Evolutionary conservation across 768 basidiomycete genomes (phyloP), one percentile per base, ranked within the genome.

Genomic region (Trametes punicea): DNA sequence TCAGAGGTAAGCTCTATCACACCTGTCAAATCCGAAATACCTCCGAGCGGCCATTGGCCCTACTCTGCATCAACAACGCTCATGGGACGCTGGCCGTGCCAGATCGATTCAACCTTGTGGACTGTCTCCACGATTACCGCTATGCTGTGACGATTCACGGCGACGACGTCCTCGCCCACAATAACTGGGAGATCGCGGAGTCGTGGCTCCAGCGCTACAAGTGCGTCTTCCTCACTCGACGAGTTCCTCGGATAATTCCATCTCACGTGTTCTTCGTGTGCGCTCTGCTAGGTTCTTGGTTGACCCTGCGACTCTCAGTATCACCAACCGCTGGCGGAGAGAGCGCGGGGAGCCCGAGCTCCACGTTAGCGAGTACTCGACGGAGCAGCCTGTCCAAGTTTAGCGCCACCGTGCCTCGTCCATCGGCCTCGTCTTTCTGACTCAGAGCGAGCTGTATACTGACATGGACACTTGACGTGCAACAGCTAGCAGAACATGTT

Each of bases 171-270:
- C 77, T 97, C n/a, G 85, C 86, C 3, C 91, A 96, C 63, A 75
- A 73, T 39, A 94, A 91, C 64, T 97, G 94, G 93, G 95, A 98
- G 71, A 77, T 97, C 36, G 77, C 80, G 15, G 93, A 94, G 65
- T 75, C 77, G 49, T 97, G 93, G 83, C 75, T 97, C 41, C 79
- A 83, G 54, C 83, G 88, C 71, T 95, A 90, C 62, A 84, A 85
- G 93, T 93, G 20, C 36, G 41, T 48, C 26, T 40, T 51, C 44
- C 51, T 13, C 26, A 8, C 4, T 9, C 18, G 4, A 23, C 15
- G 10, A 1, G 15, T 34, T 6, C 16, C 3, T 33, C 25, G 31
- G n/a, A n/a, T n/a, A 42, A n/a, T 18, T 20, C 5, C 8, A 31
- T 20, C 25, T 29, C 26, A 11, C 18, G 3, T 10, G 25, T 27